Conservation (phyloP, 139 green algal species). For the Monoraphidium neglectum region DNA sequence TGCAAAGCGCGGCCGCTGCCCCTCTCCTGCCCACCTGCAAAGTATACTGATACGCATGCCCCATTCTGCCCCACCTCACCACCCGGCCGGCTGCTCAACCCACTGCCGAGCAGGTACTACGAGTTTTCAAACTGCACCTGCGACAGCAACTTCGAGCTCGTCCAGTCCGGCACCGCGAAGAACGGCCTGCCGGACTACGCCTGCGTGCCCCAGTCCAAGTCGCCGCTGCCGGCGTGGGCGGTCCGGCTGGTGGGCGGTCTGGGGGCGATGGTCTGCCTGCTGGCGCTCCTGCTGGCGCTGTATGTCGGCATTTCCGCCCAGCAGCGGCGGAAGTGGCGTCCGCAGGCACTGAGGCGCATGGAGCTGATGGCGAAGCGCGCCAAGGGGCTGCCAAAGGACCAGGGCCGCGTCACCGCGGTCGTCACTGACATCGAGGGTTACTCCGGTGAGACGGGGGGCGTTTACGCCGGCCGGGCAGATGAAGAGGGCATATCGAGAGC, state of each 20-base stretch:
- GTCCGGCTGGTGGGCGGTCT: neutral
- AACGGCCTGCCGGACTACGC: no score
- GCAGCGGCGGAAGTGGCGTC: neutral
- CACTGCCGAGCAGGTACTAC: no score
- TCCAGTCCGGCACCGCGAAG: no score
- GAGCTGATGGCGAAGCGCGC: conserved; percentile 26
- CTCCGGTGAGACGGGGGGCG: conserved; percentile 30
- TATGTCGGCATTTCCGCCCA: neutral
- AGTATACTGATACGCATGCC: no score
- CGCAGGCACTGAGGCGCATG: neutral
- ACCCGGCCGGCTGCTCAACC: no score
- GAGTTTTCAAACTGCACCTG: no score
- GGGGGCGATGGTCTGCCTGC: neutral
- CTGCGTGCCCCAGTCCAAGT: no score
- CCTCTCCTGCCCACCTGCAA: no score
- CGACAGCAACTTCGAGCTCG: no score
- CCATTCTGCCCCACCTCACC: no score
- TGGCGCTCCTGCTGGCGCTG: neutral
- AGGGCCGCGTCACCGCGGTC: conserved; percentile 35
- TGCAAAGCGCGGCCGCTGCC: no score
- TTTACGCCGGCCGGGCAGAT: neutral
- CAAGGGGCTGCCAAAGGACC: conserved; percentile 34
- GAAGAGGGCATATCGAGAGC: no score
- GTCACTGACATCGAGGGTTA: conserved; percentile 57
- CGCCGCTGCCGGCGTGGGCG: neutral